Conservation (phyloP, 371 early-diverging fungal species). For the Mucor velutinosus region DNA sequence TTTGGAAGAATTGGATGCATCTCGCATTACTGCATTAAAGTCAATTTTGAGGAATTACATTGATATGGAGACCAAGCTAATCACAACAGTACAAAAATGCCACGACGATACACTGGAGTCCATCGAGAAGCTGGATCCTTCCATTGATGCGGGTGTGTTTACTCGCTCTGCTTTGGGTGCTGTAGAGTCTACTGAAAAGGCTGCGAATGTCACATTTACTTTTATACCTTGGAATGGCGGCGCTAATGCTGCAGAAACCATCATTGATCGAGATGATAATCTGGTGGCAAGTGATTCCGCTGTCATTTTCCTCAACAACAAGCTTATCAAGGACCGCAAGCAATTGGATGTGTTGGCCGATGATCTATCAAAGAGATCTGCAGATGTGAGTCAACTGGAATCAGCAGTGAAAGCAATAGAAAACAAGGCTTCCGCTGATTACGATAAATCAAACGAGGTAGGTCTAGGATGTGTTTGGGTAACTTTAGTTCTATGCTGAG, state of each 20-base stretch:
- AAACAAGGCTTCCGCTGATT: conserved; percentile 32
- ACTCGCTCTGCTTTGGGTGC: conserved; percentile 29
- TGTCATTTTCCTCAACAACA: conserved; percentile 64
- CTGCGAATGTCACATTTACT: conserved; percentile 28
- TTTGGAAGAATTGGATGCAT: conserved; percentile 60
- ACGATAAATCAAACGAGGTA: conserved; percentile 42
- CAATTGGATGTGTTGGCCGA: conserved; percentile 45
- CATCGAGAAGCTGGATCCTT: conserved; percentile 50
- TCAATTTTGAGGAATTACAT: conserved; percentile 52
- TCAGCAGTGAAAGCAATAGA: conserved; percentile 15
- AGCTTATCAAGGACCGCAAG: conserved; percentile 57
- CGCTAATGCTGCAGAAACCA: conserved; percentile 37
- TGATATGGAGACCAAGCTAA: conserved; percentile 45
- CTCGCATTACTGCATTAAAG: conserved; percentile 53
- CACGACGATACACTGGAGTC: conserved; percentile 35
- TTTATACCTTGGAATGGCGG: conserved; percentile 51
- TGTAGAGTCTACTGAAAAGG: conserved; percentile 16
- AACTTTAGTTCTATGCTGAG: background rate
- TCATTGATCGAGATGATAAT: conserved; percentile 47
- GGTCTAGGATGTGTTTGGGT: background rate
- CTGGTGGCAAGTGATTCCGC: conserved; percentile 59
- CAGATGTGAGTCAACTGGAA: conserved; percentile 27
- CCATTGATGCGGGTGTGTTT: conserved; percentile 56
- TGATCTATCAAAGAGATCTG: conserved; percentile 47
- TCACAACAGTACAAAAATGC: conserved; percentile 40